These are phyloP conservation scores for Hypoxylon lenormandii DNA, from an alignment of 495 filamentous ascomycete species.

Conservation along the genomic window DNA sequence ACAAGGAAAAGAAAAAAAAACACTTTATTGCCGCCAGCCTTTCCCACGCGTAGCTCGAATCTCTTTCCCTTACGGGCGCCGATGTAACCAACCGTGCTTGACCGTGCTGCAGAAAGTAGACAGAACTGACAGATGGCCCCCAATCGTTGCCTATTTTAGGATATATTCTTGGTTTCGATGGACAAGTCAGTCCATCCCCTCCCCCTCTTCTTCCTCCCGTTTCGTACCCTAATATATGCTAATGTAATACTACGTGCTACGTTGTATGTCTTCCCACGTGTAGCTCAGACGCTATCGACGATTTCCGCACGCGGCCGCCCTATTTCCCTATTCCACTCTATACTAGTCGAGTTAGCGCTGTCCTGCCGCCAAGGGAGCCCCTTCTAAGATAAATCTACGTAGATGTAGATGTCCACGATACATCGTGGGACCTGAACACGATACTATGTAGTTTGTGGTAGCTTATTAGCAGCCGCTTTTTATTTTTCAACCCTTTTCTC, in stretches of 20 bases:
- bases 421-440: background rate
- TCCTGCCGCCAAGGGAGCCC: background rate
- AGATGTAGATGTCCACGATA: constrained; percentile 4
- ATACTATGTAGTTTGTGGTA: constrained; percentile 13
- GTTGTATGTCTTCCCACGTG: constrained; percentile 47
- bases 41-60: constrained; percentile 39
- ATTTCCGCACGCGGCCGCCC: constrained; percentile 37
- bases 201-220: background rate
- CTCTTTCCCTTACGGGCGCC: constrained; percentile 41
- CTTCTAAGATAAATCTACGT: background rate
- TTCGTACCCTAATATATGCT: background rate
- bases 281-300: constrained; percentile 34
- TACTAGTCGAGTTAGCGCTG: constrained; percentile 8
- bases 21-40: constrained; percentile 42
- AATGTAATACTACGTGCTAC: constrained; percentile 28
- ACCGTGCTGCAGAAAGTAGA: constrained; percentile 37
- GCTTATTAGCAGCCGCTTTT: constrained; percentile 3
- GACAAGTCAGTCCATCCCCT: background rate
- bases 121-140: constrained; percentile 37
- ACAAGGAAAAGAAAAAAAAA: too few relatives aligned
- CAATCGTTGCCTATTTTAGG: constrained; percentile 45
- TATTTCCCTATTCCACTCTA: constrained; percentile 10
- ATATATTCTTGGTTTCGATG: constrained; percentile 4
- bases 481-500: background rate
- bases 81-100: constrained; percentile 36